These are phyloP conservation scores for Balansia obtecta DNA, from an alignment of 2,329 filamentous ascomycete genomes.

Conservation along the genomic window DNA sequence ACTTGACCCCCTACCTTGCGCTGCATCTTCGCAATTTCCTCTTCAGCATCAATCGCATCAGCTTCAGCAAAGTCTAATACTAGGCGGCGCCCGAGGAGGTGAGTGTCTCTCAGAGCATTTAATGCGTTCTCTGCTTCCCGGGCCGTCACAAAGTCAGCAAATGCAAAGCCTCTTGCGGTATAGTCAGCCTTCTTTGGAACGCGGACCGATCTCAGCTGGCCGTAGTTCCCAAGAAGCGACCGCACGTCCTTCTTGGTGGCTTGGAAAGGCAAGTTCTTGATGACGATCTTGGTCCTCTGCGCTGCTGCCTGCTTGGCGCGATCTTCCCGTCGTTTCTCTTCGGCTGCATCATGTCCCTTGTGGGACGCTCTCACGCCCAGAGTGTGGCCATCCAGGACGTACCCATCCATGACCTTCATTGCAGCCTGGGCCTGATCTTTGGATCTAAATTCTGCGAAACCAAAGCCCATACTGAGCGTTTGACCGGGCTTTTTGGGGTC, in stretches of 20 bases:
- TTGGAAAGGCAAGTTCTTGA: slow-evolving; percentile 98
- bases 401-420: slow-evolving; percentile 74
- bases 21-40: slow-evolving; percentile 94
- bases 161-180: slow-evolving; percentile 83
- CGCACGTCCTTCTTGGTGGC: slow-evolving; percentile 86
- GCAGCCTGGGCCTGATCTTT: slow-evolving; percentile 71
- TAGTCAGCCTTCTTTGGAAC: slow-evolving; percentile 92
- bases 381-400: slow-evolving; percentile 76
- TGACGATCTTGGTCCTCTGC: slow-evolving; percentile 80
- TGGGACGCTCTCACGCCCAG: slow-evolving; percentile 79
- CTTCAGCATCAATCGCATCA: slow-evolving; percentile 82
- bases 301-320: slow-evolving; percentile 66
- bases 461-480: slow-evolving; percentile 91
- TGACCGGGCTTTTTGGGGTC: slow-evolving; percentile 86
- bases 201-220: slow-evolving; percentile 81
- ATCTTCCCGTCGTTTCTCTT: slow-evolving; percentile 74
- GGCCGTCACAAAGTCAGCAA: slow-evolving; percentile 87
- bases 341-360: slow-evolving; percentile 74
- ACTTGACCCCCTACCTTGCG: slow-evolving; percentile 86
- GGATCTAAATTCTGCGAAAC: slow-evolving; percentile 79
- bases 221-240: slow-evolving; percentile 76
- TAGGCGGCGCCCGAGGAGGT: slow-evolving; percentile 78
- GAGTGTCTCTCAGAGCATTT: slow-evolving; percentile 81
- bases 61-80: slow-evolving; percentile 86
- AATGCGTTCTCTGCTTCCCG: slow-evolving; percentile 85